Percentiles rank a stretch among this genome's conserved stretches.
phyloP scores from a whole-genome alignment of 495 filamentous ascomycete genomes.

The Copromyces sp. region DNA sequence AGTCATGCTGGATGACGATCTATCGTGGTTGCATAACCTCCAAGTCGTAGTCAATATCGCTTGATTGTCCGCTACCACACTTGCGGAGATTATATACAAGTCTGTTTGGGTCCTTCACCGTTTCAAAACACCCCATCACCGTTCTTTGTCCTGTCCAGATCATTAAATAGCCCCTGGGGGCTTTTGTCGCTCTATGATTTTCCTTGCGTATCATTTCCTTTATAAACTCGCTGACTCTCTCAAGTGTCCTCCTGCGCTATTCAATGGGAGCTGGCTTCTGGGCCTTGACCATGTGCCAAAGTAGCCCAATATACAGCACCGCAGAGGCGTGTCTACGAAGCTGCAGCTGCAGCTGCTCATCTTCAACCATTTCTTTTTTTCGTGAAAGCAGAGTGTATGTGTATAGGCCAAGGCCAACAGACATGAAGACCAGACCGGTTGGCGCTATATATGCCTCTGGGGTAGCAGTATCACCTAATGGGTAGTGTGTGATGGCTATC shows the following conservation, averaged over 20 bases:
- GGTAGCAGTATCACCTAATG: background rate
- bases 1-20: too few relatives aligned
- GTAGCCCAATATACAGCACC: background rate
- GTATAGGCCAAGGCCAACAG: background rate
- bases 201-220: background rate
- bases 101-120: background rate
- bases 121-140: background rate
- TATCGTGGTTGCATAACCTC: too few relatives aligned
- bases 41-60: background rate
- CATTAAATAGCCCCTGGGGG: background rate
- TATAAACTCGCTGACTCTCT: background rate
- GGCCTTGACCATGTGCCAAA: background rate
- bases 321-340: background rate
- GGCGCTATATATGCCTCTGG: background rate
- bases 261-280: background rate
- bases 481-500: background rate
- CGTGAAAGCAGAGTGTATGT: background rate
- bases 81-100: background rate
- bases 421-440: too few relatives aligned
- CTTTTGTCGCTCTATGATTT: background rate
- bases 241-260: background rate
- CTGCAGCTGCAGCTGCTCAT: background rate
- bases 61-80: background rate
- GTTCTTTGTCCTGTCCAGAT: background rate
- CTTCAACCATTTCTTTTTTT: background rate